Evolutionary conservation across 805 yeast genomes (phyloP).

Genomic region (Metahyphopichia silvanorum): DNA sequence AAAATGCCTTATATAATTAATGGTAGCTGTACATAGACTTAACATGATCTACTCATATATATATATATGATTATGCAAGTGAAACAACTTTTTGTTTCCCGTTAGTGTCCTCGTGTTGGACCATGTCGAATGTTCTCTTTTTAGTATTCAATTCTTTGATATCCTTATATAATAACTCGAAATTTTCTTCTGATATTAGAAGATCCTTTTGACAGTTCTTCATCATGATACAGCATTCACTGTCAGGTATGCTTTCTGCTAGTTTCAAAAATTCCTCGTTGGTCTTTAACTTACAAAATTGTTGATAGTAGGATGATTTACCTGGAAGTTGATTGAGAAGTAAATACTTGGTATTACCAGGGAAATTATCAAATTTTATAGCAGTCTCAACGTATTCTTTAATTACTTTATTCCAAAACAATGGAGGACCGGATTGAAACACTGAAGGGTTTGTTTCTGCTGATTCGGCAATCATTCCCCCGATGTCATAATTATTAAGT

Average conservation of each 20-base stretch:
- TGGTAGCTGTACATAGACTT: too few species aligned
- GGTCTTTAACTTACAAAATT: constrained; percentile 54
- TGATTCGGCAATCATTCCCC: constrained; percentile 90
- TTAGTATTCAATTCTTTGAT: too few species aligned
- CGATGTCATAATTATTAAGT: constrained; percentile 57
- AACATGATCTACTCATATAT: too few species aligned
- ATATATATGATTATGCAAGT: too few species aligned
- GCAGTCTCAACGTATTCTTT: constrained; percentile 58
- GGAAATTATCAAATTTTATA: constrained; percentile 53
- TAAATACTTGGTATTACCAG: constrained; percentile 79
- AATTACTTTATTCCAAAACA: constrained; percentile 53
- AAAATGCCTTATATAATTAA: too few species aligned
- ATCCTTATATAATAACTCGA: constrained; percentile 4
- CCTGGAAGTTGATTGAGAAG: constrained; percentile 78
- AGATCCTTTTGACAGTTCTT: constrained; percentile 30
- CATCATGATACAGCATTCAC: constrained; percentile 32
- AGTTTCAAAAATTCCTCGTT: constrained; percentile 45
- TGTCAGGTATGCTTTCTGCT: constrained; percentile 28
- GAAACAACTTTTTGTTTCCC: too few species aligned
- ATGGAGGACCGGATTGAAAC: constrained; percentile 43
- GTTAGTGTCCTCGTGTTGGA: too few species aligned
- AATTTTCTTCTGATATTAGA: constrained; percentile 14
- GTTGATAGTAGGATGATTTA: constrained; percentile 55
- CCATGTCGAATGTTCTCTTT: too few species aligned
- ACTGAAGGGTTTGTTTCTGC: constrained; percentile 88